Percentiles rank a stretch among this genome's conserved stretches.
Evolutionary conservation across 495 filamentous ascomycete genomes (phyloP).

Genomic region (Cenococcum geophilum): DNA sequence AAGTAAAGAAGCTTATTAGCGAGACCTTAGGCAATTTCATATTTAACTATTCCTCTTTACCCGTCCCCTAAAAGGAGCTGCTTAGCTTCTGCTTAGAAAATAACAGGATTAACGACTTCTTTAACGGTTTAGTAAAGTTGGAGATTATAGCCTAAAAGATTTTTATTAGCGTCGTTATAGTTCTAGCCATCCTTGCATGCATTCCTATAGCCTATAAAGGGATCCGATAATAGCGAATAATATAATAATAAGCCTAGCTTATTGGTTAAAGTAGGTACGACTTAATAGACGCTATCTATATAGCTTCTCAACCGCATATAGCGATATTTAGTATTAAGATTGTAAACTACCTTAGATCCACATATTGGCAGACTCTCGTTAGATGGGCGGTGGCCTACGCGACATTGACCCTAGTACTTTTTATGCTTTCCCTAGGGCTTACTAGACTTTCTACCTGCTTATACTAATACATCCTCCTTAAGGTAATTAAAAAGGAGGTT

Average conservation of each 20-base stretch:
- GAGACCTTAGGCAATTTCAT: slow-evolving; percentile 58
- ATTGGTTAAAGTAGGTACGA: slow-evolving; percentile 62
- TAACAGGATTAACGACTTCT: slow-evolving; percentile 80
- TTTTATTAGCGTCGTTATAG: slow-evolving; percentile 65
- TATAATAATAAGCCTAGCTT: slow-evolving; percentile 61
- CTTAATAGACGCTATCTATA: slow-evolving; percentile 82
- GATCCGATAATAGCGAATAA: slow-evolving; percentile 66
- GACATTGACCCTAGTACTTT: slow-evolving; percentile 76
- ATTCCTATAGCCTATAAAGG: too few species aligned
- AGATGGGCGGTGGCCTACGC: slow-evolving; percentile 85
- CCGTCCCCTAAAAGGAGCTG: slow-evolving; percentile 70
- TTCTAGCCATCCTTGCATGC: slow-evolving; percentile 65
- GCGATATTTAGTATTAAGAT: slow-evolving; percentile 64
- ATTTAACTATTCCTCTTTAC: slow-evolving; percentile 71
- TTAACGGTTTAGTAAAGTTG: slow-evolving; percentile 59
- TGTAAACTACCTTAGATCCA: slow-evolving; percentile 57
- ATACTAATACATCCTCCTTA: slow-evolving; percentile 76
- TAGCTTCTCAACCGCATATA: slow-evolving; percentile 72
- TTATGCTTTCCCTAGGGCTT: slow-evolving; percentile 77
- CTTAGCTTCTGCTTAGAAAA: slow-evolving; percentile 85
- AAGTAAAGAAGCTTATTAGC: slow-evolving; percentile 63
- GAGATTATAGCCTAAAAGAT: slow-evolving; percentile 58
- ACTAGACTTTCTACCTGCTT: slow-evolving; percentile 80
- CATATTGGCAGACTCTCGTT: slow-evolving; percentile 60
- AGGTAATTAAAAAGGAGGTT: too few species aligned